Evolutionary conservation across 1,284 basidiomycete species (phyloP).

Genomic region (Entoloma clypeatum): DNA sequence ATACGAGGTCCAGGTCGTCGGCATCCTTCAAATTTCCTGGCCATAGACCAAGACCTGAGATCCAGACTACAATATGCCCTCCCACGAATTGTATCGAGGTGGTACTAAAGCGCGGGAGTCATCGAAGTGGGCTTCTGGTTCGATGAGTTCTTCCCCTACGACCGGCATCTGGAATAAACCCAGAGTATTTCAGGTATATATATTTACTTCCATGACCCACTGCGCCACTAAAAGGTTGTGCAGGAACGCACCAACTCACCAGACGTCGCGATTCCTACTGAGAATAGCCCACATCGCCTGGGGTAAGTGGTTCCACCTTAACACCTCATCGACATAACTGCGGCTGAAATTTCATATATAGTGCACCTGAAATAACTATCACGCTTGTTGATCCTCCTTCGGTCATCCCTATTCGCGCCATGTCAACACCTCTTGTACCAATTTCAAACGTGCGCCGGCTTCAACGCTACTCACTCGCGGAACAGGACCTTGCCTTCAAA

Average conservation of each 20-base stretch:
- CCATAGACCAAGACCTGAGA: too few species aligned
- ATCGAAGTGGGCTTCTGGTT: neutral
- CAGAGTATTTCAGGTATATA: constrained; percentile 9
- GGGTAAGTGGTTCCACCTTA: too few species aligned
- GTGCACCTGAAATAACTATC: too few species aligned
- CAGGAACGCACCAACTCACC: constrained; percentile 10
- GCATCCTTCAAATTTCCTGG: too few species aligned
- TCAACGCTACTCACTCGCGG: constrained; percentile 27
- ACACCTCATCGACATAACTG: too few species aligned
- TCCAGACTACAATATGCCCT: too few species aligned
- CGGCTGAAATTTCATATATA: too few species aligned
- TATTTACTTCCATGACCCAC: neutral
- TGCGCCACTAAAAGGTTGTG: neutral
- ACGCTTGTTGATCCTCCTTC: neutral
- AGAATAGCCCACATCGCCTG: too few species aligned
- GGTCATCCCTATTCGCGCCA: constrained; percentile 1
- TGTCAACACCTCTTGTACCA: neutral
- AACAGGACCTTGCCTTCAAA: constrained; percentile 24
- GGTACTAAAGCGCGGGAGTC: too few species aligned
- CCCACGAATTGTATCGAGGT: too few species aligned
- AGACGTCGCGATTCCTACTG: too few species aligned
- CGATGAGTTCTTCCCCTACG: neutral
- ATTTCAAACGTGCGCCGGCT: constrained; percentile 14
- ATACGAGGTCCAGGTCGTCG: too few species aligned
- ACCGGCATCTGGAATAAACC: constrained; percentile 8